Base-by-base conservation (phyloP, 208 protist genomes). In the Wallacemonas rigidus region DNA sequence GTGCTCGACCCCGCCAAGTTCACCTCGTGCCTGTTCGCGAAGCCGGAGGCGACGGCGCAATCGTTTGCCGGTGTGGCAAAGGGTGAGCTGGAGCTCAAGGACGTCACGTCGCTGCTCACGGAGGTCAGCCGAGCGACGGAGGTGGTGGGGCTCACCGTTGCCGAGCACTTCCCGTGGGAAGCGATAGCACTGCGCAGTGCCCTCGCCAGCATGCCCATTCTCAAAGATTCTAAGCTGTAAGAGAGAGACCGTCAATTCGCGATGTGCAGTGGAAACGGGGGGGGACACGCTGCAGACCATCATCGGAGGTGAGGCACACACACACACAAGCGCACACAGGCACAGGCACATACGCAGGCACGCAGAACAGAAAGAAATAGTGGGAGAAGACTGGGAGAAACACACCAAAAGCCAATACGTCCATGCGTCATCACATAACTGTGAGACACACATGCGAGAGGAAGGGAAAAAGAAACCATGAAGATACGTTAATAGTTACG, bases 91-190 rank as follows among this genome's bases (percentile, higher is more conserved):
- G 62, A 62, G 56, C 60, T 75, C 9, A 3, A 40, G 3, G 47
- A 77, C 17, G 69, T 82, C 17, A 51, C 70, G 1, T 26, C 58
- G 38, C 62, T 82, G 9, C 17, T 82, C 54, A 41, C 47, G 17
- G 72, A 45, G n/a, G 73, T 78, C 35, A n/a, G 40, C 4, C 48
- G n/a, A 4, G 62, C 55, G 45, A 76, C 72, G 44, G 54, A 73
- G 43, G 73, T 82, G 6, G 78, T 82, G 2, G 78, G 78, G 44
- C 64, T 82, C 51, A 72, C 72, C 64, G 57, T 82, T n/a, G 76
- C 78, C 0, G 78, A 82, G 64, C 69, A 74, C 50, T 67, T 82
- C 1, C 78, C 78, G 50, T 82, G 78, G 78, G 78, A 82, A 9
- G 69, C 57, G 14, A 71, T 69, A 40, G 43, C 74, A 53, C 26